Evolutionary conservation across 805 yeast species (phyloP).

Genomic region (Pichia insulana): DNA sequence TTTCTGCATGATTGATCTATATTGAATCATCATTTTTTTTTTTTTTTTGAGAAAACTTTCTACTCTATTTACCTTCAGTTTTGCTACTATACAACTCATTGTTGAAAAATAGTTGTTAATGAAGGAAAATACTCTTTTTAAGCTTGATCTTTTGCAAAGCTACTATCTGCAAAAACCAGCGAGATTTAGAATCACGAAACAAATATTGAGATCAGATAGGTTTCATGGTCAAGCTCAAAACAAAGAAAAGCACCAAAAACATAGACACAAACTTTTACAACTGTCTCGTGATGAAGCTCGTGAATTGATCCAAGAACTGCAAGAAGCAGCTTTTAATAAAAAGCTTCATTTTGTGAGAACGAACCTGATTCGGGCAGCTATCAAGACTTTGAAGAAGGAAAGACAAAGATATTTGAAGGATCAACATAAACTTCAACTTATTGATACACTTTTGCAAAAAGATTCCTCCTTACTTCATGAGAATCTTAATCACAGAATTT

Average conservation of each 20-base stretch:
- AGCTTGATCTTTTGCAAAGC: conserved; percentile 47
- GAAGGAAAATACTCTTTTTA: conserved; percentile 40
- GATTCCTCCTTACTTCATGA: conserved; percentile 3
- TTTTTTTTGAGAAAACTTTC: too few relatives aligned
- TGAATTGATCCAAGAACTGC: conserved; percentile 35
- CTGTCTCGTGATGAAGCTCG: conserved; percentile 34
- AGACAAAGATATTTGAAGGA: conserved; percentile 5
- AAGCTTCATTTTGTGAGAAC: conserved; percentile 32
- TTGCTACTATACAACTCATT: too few relatives aligned
- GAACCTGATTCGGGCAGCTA: conserved; percentile 33
- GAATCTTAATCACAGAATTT: conserved; percentile 16
- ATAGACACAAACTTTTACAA: conserved; percentile 31
- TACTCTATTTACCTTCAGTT: too few relatives aligned
- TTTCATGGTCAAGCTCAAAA: conserved; percentile 3
- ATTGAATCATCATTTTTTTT: too few relatives aligned
- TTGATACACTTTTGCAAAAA: conserved; percentile 5
- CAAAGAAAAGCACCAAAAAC: conserved; percentile 5
- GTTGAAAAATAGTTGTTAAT: background rate
- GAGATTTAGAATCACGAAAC: conserved; percentile 42
- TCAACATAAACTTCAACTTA: background rate
- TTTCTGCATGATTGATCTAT: too few relatives aligned
- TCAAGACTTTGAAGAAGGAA: conserved; percentile 28
- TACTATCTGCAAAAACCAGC: conserved; percentile 39
- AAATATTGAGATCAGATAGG: conserved; percentile 36
- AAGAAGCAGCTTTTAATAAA: conserved; percentile 36